These are phyloP conservation scores for Solanum virginianum DNA, from an alignment of 257 asterid genomes.

Conservation along the genomic window DNA sequence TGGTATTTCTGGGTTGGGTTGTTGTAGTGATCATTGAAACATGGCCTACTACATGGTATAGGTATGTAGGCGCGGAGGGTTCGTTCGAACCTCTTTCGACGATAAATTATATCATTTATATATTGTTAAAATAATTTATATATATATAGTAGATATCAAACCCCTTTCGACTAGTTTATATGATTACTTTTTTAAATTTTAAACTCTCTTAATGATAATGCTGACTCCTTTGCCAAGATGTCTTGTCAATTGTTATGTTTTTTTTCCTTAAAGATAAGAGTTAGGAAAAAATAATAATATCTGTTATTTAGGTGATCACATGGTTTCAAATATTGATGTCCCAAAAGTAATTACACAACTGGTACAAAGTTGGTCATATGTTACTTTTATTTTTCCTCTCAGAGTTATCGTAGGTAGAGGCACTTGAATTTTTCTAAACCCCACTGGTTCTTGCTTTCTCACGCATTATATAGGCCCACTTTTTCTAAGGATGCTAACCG, in stretches of 20 bases:
- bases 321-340: not conserved
- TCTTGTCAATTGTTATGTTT: not conserved
- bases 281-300: not conserved
- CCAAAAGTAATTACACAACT: not conserved
- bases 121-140: no score
- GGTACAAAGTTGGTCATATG: not conserved
- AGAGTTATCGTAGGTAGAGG: not conserved
- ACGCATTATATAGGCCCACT: constrained; percentile 6
- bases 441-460: constrained; percentile 5
- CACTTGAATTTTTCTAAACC: not conserved
- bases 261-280: not conserved
- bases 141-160: no score
- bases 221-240: not conserved
- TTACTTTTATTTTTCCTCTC: not conserved
- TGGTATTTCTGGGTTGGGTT: not conserved
- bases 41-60: not conserved
- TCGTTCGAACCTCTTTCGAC: no score
- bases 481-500: not conserved
- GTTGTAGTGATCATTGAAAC: not conserved
- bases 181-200: no score
- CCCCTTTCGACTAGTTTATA: fast-evolving
- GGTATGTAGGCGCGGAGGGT: no score
- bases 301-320: not conserved
- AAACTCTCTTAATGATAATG: no score
- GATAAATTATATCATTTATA: no score